Evolutionary conservation across 2,329 filamentous ascomycete species (phyloP), one percentile per base, ranked within the genome.

Genomic region (Hypomyces perniciosus): DNA sequence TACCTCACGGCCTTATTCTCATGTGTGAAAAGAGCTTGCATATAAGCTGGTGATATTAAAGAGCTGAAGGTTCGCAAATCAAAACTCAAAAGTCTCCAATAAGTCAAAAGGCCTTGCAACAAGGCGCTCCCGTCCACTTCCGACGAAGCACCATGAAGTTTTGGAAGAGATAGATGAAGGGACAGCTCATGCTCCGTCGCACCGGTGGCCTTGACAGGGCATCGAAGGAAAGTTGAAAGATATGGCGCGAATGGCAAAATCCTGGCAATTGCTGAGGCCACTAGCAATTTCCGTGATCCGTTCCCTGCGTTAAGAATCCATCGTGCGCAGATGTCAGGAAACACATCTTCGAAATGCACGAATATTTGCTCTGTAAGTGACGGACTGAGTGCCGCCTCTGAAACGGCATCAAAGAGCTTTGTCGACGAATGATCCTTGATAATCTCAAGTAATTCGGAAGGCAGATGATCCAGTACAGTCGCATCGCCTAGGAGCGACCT

Each of bases 221-320:
- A 73, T 68, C 84, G 79, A 55, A 89, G 78, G 65, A 90, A 88
- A 53, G 83, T 79, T 48, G 85, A 83, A 40, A 97, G 75, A 64
- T 92, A 83, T 46, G 90, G 87, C 57, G 88, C 87, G 73, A 93
- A 85, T 13, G 90, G 88, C 60, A 96, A 68, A 56, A 96, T 77
- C 62, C 87, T 80, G 54, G 88, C 86, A 71, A 96, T 87, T 31
- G 88, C 85, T 50, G 84, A 78, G 56, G 92, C 77, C 47, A 85
- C 59, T 33, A 69, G 50, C 61, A 67, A 60, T 66, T 68, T 59
- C 68, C 68, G 58, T 61, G 66, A 49, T 56, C 67, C 62, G 39
- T 65, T 68, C 29, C 68, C 66, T 29, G 72, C 60, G 64, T 72
- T 66, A 61, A 76, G 73, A 41, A 86, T 74, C 90, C 90, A 95